Evolutionary conservation across 495 filamentous ascomycete species (phyloP), one percentile per base, ranked within the genome.

Genomic region (Beverwykella pulmonaria): DNA sequence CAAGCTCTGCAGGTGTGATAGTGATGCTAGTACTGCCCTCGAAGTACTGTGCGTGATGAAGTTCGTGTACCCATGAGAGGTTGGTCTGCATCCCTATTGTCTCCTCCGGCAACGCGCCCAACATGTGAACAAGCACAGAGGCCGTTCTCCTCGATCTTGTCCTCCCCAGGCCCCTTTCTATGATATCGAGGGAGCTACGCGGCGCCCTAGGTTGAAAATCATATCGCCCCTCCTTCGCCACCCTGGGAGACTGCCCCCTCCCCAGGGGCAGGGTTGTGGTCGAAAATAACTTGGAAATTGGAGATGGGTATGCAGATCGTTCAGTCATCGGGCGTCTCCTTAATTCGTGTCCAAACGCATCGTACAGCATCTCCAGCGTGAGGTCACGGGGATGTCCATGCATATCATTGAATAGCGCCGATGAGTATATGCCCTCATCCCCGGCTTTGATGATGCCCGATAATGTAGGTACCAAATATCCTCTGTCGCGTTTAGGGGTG

Each of bases 391-490:
- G 59, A 25, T 41, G 20, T 32, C 15, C 44, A 29, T 63, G 59
- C 41, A 63, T 1, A n/a, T 44, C 17, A 49, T 68, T 25, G 23
- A 63, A 59, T 8, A 68, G 30, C 12, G 53, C 25, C 19, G 65
- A 68, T 1, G 65, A 63, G 36, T 53, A 68, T 3, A 68, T 29
- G 15, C 59, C 60, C 47, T 68, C 65, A 48, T 68, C 65, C 1
- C 65, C 65, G 41, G 65, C 65, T 47, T 53, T 63, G 44, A 68
- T 58, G 23, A 68, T 53, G 2, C 59, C 53, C 2, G 65, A 58
- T 9, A 68, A 20, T n/a, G 52, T 44, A 14, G 64, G 64, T 7
- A 61, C 58, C 50, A 27, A 20, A 22, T 56, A 15, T 15, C 58
- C 49, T 9, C 25, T 32, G 10, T 62, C 64, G 34, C 39, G 12